Evolutionary conservation across 495 filamentous ascomycete species (phyloP), one percentile per base, ranked within the genome.

Genomic region (Daldinia concentrica): DNA sequence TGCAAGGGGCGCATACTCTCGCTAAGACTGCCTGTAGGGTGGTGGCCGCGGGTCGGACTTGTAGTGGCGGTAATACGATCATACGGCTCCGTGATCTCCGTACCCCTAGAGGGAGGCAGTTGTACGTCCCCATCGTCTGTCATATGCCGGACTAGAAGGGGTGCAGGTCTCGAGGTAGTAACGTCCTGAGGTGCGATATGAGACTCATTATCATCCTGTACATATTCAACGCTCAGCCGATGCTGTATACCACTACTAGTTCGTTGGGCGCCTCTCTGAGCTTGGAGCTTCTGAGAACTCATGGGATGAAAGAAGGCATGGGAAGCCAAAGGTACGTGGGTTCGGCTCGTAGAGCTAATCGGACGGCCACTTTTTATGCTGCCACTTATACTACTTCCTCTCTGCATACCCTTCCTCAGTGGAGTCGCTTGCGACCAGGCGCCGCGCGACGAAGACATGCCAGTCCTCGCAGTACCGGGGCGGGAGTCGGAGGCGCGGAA

Each of bases 241-340:
- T 77, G 80, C 62, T 83, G 78, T 17, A 67, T 77, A 66, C 77
- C 75, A 12, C 79, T 79, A 8, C 77, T 60, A 8, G 83, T 80
- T 36, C 83, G 77, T 12, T 79, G 68, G 19, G 86, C 83, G 52
- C 89, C 89, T 75, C 95, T 85, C 77, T 98, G 96, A 58, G 93
- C 94, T 79, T 99, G 95, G 55, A 98, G 83, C 76, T 92, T 89
- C 79, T 98, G 94, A 24, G 93, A 96, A 81, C 94, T 98, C 95
- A 99, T 97, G 17, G 95, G 95, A 8, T 90, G 90, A 73, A 97
- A 97, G 79, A 99, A 98, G 19, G 91, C 95, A 70, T 94, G 90
- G 14, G 93, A 93, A 7, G 93, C 89, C 30, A 99, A 82, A 7
- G 95, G 94, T 37, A 97, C 95, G 83, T 99, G 95, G 17, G 92